Base-by-base conservation (phyloP, 2,329 filamentous ascomycete species). In the Venturia pyrina region DNA sequence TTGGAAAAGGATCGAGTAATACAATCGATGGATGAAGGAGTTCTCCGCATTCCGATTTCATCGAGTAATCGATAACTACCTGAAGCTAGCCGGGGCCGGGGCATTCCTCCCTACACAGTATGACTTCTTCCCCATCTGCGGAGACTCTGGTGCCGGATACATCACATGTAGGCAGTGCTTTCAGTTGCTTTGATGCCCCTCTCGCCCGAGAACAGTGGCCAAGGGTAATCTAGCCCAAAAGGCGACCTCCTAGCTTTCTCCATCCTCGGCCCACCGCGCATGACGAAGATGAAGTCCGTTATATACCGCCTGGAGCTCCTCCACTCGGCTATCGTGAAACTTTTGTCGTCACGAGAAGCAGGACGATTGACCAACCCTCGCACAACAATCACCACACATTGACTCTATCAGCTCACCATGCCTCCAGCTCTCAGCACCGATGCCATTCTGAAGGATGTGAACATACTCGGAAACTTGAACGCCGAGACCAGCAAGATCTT, bases 401-500 rank as follows among this genome's bases (percentile, higher is more conserved):
- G 24, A 28, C 28, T 21, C 44, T 21, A 21, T 21, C 44, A 48
- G 1, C 37, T n/a, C 32, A 59, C 37, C 53, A 59, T 59, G 53
- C 53, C 53, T 59, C 53, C 53, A 59, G 32, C 53, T n/a, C 28
- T 59, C 32, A 59, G 53, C 17, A 59, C 53, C 53, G 53, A 59
- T 15, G 53, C 63, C 32, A 24, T 65, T 32, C 48, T 65, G 13
- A 65, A 65, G 63, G 63, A 65, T 34, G 63, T 65, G 1, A 65
- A 65, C 63, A 65, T 98, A 82, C 87, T 91, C 73, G 93, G 91
- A 74, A 78, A 85, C 68, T 81, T 98, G 75, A 87, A 87, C 73
- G 87, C 93, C 67, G 81, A 88, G 71, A 89, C 93, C 77, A 87
- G 87, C 80, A 93, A 96, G 83, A 96, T 99, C 76, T 85, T 98